Percentiles rank a stretch among this genome's conserved stretches.
Conservation (phyloP, 192 early-diverging fungal genomes). For the Linnemannia exigua region DNA sequence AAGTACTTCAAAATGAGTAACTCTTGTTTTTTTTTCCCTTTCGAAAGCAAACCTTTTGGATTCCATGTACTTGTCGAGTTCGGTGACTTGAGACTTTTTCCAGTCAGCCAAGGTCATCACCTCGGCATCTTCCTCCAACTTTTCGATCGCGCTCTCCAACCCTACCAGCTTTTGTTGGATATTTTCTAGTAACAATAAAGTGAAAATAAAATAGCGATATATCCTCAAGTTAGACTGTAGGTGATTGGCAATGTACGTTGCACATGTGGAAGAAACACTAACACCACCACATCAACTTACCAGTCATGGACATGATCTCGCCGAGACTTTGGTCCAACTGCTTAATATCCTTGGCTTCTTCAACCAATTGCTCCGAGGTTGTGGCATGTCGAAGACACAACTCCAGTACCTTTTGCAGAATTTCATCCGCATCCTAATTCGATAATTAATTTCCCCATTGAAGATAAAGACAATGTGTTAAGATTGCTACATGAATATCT, state of each 20-base stretch:
- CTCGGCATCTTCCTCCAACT: slow-evolving; percentile 31
- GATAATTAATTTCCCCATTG: background rate
- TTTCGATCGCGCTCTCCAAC: slow-evolving; percentile 35
- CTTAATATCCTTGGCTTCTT: slow-evolving; percentile 31
- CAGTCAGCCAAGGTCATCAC: slow-evolving; percentile 31
- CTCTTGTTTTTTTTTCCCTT: background rate
- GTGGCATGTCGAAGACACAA: slow-evolving; percentile 33
- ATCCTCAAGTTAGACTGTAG: background rate
- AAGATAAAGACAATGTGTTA: background rate
- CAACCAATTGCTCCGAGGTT: slow-evolving; percentile 10
- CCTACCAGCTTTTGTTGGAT: slow-evolving; percentile 42
- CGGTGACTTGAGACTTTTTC: slow-evolving; percentile 34
- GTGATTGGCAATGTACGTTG: background rate
- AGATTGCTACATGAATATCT: too few relatives aligned
- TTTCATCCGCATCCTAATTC: slow-evolving; percentile 49
- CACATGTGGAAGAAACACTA: background rate
- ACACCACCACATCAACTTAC: slow-evolving; percentile 18
- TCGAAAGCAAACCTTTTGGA: slow-evolving; percentile 45
- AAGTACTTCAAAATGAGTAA: too few relatives aligned
- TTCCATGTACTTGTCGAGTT: slow-evolving; percentile 54
- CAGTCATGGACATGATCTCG: slow-evolving; percentile 27
- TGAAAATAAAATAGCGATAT: background rate
- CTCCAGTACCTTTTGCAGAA: slow-evolving; percentile 41
- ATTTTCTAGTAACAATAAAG: slow-evolving; percentile 23
- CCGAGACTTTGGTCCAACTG: slow-evolving; percentile 32